phyloP scores from a whole-genome alignment of 2,329 filamentous ascomycete species.

The Furcasterigmium furcatum region DNA sequence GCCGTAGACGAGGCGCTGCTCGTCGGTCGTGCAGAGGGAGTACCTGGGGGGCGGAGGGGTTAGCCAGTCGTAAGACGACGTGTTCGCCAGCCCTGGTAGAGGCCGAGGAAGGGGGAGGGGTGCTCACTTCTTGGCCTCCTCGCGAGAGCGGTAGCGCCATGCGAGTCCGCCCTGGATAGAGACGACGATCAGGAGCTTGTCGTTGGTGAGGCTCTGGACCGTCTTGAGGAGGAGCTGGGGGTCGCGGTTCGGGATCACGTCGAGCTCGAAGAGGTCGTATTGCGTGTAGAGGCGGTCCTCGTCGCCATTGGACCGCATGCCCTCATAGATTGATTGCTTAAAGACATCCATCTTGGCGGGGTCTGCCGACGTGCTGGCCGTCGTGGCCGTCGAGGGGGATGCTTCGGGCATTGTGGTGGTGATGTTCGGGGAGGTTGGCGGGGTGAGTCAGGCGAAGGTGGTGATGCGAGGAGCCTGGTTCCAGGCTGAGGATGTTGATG shows the following conservation, averaged over 20 bases:
- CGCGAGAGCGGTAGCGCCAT: constrained; percentile 57
- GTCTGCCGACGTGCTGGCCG: constrained; percentile 17
- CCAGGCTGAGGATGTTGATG: neutral
- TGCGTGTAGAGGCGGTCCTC: constrained; percentile 52
- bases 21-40: constrained; percentile 61
- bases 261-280: constrained; percentile 53
- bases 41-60: constrained; percentile 39
- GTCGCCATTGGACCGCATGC: constrained; percentile 46
- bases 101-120: neutral
- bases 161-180: constrained; percentile 39
- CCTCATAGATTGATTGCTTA: constrained; percentile 56
- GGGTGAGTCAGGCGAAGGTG: neutral
- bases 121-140: constrained; percentile 60
- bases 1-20: constrained; percentile 80
- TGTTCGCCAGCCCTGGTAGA: too few species aligned
- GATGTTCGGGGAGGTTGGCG: neutral
- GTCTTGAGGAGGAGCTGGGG: constrained; percentile 51
- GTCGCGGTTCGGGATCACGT: constrained; percentile 55
- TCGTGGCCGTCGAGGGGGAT: constrained; percentile 11
- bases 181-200: constrained; percentile 55
- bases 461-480: too few species aligned
- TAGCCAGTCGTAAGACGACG: neutral
- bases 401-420: constrained; percentile 1
- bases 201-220: constrained; percentile 55
- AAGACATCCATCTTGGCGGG: constrained; percentile 43